A percentile compares a stretch with the other conserved stretches of the same genome.
Evolutionary conservation across 352 stramenopile species (phyloP).

Genomic region (Pythium folliculosum): DNA sequence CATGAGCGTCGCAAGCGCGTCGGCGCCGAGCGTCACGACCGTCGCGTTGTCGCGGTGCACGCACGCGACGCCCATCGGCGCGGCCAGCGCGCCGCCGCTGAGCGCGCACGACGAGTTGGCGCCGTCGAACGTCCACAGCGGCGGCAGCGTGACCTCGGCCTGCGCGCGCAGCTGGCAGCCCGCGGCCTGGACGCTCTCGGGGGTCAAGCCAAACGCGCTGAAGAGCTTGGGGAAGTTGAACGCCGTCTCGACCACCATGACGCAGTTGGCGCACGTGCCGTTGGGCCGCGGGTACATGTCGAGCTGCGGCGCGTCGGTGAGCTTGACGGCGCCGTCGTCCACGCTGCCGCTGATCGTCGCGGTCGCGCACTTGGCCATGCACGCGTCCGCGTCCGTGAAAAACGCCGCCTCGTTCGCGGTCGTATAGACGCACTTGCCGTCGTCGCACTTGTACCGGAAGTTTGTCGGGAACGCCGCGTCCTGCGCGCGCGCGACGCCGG

Average conservation of each 20-base stretch:
- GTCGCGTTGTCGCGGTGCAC: constrained; percentile 58
- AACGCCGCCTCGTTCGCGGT: not conserved
- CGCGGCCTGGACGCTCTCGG: constrained; percentile 33
- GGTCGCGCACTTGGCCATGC: constrained; percentile 46
- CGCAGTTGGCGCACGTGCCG: constrained; percentile 74
- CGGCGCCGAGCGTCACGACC: constrained; percentile 43
- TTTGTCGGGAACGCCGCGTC: constrained; percentile 9
- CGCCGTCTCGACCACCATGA: constrained; percentile 46
- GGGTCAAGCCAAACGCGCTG: constrained; percentile 57
- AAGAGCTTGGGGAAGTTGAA: constrained; percentile 82
- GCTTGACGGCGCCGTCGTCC: constrained; percentile 29
- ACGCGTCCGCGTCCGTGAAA: constrained; percentile 50
- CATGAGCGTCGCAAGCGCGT: constrained; percentile 43
- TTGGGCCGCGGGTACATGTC: constrained; percentile 53
- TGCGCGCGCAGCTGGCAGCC: constrained; percentile 54
- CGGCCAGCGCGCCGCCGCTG: constrained; percentile 24
- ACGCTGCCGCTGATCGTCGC: constrained; percentile 46
- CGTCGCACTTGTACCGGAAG: constrained; percentile 48
- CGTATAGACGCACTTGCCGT: constrained; percentile 49
- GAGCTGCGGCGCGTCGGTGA: constrained; percentile 55
- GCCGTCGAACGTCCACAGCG: constrained; percentile 42
- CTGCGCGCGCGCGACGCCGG: not conserved
- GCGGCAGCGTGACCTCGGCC: constrained; percentile 54
- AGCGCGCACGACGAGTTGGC: constrained; percentile 27
- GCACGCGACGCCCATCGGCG: constrained; percentile 41